Conservation (phyloP, 495 filamentous ascomycete genomes). For the Pseudevernia furfuracea region DNA sequence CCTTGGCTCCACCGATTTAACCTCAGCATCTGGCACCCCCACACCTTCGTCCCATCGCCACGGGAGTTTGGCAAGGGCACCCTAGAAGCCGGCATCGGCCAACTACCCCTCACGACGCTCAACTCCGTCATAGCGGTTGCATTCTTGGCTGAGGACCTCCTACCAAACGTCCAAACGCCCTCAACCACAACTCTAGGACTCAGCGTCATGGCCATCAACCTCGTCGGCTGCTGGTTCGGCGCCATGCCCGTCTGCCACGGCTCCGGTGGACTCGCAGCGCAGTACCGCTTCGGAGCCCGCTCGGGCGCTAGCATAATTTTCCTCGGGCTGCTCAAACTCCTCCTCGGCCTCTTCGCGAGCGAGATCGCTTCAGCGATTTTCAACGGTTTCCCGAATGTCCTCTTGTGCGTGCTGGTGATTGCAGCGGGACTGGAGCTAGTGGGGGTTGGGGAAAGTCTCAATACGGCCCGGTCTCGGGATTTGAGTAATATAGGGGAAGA, state of each 20-base stretch:
- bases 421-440: constrained; percentile 80
- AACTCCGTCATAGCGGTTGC: constrained; percentile 86
- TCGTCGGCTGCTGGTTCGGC: constrained; percentile 81
- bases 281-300: constrained; percentile 73
- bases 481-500: constrained; percentile 28
- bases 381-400: constrained; percentile 56
- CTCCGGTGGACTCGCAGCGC: constrained; percentile 80
- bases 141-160: constrained; percentile 63
- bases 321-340: constrained; percentile 66
- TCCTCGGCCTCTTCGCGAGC: constrained; percentile 66
- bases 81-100: constrained; percentile 61
- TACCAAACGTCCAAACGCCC: constrained; percentile 59
- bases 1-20: constrained; percentile 28
- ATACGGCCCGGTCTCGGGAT: constrained; percentile 59
- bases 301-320: constrained; percentile 77
- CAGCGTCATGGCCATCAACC: constrained; percentile 75
- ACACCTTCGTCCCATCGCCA: constrained; percentile 37
- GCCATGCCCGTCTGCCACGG: constrained; percentile 96
- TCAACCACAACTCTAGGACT: constrained; percentile 66
- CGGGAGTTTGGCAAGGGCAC: constrained; percentile 42
- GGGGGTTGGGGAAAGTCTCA: constrained; percentile 74
- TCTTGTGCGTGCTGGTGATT: constrained; percentile 82
- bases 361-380: constrained; percentile 61
- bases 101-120: constrained; percentile 80
- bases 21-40: constrained; percentile 48